Evolutionary conservation across 495 filamentous ascomycete genomes (phyloP), one percentile per base, ranked within the genome.

Genomic region (Xylaria cubensis): DNA sequence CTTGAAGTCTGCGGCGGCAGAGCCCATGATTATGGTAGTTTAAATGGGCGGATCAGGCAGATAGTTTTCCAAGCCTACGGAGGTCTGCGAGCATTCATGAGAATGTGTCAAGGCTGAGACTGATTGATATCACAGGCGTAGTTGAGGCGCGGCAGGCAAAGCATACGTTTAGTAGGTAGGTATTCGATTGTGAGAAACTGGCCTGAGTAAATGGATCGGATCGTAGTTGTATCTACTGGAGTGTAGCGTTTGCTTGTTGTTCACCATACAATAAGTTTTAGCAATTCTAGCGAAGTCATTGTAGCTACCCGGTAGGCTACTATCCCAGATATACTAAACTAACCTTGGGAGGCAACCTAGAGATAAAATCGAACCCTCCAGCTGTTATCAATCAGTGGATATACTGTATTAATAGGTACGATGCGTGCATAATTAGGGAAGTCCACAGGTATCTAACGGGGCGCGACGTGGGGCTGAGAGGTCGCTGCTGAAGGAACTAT

Each of bases 1-100:
- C 63, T 72, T 72, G 51, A 61, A 67, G 62, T 72, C 70, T 51
- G 53, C 0, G 48, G 70, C 39, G 41, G 34, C 32, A 56, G 70
- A 67, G 44, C 29, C 17, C 70, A 72, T 72, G 41, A 51, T 67
- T 12, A 12, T 9, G 29, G 9, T 21, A 2, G 41, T 48, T 39
- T 12, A 41, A 36, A 29, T 4, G 36, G 42, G 42, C 26, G 24
- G 36, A 19, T 19, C 9, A 61, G 24, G 51, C 26, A 7, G 41
- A n/a, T 4, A n/a, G n/a, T 56, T 24, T 29, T 34, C 10, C 12
- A 55, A 39, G 34, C 48, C 34, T 39, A 36, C 17, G 21, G 9
- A 56, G 24, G 58, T 58, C 50, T 65, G 44, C 56, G 29, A 67
- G n/a, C 26, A 61, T 32, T 39, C 63, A 32, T 32, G 63, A 39